Conservation (phyloP, 495 filamentous ascomycete species). For the Penicillium herquei region DNA sequence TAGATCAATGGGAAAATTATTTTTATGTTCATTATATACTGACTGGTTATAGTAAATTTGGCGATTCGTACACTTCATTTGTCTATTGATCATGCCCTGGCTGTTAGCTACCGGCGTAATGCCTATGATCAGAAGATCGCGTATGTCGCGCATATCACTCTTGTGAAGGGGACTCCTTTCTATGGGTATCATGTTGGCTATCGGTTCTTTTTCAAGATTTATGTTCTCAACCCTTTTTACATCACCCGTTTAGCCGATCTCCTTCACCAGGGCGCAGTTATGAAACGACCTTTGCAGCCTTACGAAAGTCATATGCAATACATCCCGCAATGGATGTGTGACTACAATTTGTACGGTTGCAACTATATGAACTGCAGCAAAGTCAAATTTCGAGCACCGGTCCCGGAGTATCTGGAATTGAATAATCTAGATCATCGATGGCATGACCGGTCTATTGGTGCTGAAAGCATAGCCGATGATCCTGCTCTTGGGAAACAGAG, state of each 20-base stretch:
- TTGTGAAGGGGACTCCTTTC: constrained; percentile 92
- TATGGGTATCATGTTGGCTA: constrained; percentile 95
- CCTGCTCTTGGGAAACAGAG: constrained; percentile 69
- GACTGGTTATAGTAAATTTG: constrained; percentile 52
- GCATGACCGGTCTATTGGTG: constrained; percentile 70
- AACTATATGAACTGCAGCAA: constrained; percentile 73
- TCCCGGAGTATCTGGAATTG: constrained; percentile 65
- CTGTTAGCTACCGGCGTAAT: constrained; percentile 76
- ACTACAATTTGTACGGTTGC: constrained; percentile 95
- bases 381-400: constrained; percentile 68
- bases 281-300: constrained; percentile 81
- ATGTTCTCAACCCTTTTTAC: constrained; percentile 79
- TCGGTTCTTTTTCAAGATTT: constrained; percentile 87
- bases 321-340: constrained; percentile 93
- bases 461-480: constrained; percentile 55
- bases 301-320: constrained; percentile 93
- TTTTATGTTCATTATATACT: too few species aligned
- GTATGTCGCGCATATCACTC: constrained; percentile 84
- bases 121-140: constrained; percentile 60
- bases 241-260: constrained; percentile 83
- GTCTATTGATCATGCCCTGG: constrained; percentile 83
- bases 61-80: constrained; percentile 71
- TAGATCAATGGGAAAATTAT: too few species aligned
- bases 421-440: constrained; percentile 62
- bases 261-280: constrained; percentile 78